phyloP scores from a whole-genome alignment of 345 rosid species.

The Gossypium anomalum region DNA sequence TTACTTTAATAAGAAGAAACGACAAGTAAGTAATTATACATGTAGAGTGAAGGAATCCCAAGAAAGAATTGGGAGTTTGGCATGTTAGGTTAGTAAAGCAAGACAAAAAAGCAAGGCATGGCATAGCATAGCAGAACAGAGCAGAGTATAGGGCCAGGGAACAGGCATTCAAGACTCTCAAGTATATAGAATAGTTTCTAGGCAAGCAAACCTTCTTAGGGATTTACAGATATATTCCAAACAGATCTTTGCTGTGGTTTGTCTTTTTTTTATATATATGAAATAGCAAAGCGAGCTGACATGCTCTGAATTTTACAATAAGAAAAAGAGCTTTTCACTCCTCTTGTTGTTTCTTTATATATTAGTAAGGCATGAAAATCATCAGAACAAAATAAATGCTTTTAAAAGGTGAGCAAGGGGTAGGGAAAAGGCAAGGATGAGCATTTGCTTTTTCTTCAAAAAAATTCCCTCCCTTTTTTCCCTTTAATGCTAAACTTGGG shows the following conservation, averaged over 20 bases:
- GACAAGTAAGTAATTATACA: slow-evolving; percentile 9
- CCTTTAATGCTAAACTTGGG: slow-evolving; percentile 24
- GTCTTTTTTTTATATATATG: background rate
- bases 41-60: slow-evolving; percentile 69
- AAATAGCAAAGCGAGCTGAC: slow-evolving; percentile 23
- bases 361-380: slow-evolving; percentile 48
- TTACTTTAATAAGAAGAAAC: background rate
- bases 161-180: slow-evolving; percentile 29
- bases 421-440: slow-evolving; percentile 29
- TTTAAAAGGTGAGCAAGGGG: slow-evolving; percentile 34
- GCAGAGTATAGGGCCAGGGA: background rate
- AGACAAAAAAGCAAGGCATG: slow-evolving; percentile 42
- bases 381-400: slow-evolving; percentile 20
- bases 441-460: slow-evolving; percentile 21
- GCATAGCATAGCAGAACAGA: background rate
- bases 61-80: slow-evolving; percentile 62
- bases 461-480: background rate
- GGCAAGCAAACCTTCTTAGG: slow-evolving; percentile 36
- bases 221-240: slow-evolving; percentile 36
- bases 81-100: slow-evolving; percentile 87
- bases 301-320: slow-evolving; percentile 38
- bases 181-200: slow-evolving; percentile 13
- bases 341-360: slow-evolving; percentile 14
- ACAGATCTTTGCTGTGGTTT: slow-evolving; percentile 18
- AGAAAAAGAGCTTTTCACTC: slow-evolving; percentile 11